Percentiles rank a stretch among this genome's conserved stretches.
phyloP scores from a whole-genome alignment of 768 basidiomycete genomes.

The Nidula microcarpa region DNA sequence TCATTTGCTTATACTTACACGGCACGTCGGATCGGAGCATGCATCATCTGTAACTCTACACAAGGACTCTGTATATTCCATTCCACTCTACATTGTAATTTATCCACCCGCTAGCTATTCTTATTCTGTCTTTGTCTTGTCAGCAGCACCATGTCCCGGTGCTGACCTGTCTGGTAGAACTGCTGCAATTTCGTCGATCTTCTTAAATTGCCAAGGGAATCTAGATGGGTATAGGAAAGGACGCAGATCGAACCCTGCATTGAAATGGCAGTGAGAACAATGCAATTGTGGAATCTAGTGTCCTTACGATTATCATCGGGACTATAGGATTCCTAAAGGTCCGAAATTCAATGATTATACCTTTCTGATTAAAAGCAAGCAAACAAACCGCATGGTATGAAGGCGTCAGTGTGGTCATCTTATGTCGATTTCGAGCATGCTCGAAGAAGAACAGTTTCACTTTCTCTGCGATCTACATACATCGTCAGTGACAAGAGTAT shows the following conservation, averaged over 20 bases:
- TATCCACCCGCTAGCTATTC: not conserved
- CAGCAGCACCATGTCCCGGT: conserved; percentile 14
- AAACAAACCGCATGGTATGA: conserved; percentile 85
- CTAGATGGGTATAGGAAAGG: conserved; percentile 95
- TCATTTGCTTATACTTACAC: too few relatives aligned
- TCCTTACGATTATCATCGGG: conserved; percentile 91
- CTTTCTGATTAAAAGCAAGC: not conserved
- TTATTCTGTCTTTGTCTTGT: conserved; percentile 49
- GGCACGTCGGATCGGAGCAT: too few relatives aligned
- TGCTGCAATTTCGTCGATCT: conserved; percentile 86
- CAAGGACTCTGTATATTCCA: conserved; percentile 13
- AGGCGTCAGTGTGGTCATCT: conserved; percentile 97
- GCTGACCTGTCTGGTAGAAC: conserved; percentile 67
- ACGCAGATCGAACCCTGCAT: conserved; percentile 85
- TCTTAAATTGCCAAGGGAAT: conserved; percentile 96
- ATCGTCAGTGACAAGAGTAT: conserved; percentile 1
- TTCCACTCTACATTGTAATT: not conserved
- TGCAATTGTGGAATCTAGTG: not conserved
- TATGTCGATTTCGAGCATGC: conserved; percentile 94
- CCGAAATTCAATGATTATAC: conserved; percentile 2
- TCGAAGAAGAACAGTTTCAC: conserved; percentile 98
- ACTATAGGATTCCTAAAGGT: conserved; percentile 84
- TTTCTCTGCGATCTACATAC: conserved; percentile 88
- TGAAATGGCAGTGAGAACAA: conserved; percentile 7
- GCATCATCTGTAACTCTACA: conserved; percentile 2